Conservation (phyloP, 768 basidiomycete species). For the Mycena metata region DNA sequence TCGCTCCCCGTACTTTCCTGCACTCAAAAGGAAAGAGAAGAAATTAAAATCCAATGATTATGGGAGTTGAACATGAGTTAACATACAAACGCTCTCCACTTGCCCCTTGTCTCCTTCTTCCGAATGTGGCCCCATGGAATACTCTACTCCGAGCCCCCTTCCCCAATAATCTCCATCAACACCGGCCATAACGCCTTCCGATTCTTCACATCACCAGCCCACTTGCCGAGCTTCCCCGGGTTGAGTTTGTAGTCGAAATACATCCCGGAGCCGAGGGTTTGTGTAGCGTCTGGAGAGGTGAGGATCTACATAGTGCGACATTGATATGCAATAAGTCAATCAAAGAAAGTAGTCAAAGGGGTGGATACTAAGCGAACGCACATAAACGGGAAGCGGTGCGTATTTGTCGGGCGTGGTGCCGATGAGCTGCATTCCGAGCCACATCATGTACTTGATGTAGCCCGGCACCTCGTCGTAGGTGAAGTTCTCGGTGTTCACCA, state of each 20-base stretch:
- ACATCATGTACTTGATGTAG: not conserved
- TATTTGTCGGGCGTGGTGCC: slow-evolving; percentile 19
- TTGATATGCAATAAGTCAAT: too few species aligned
- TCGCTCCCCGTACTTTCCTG: too few species aligned
- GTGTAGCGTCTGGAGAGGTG: not conserved
- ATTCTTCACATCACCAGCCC: slow-evolving; percentile 5
- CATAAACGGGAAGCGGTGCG: slow-evolving; percentile 10
- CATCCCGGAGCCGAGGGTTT: not conserved
- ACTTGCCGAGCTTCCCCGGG: slow-evolving; percentile 5
- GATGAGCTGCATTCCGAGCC: slow-evolving; percentile 18
- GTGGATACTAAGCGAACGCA: not conserved
- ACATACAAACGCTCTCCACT: too few species aligned
- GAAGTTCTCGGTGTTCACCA: slow-evolving; percentile 16
- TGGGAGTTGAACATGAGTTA: too few species aligned
- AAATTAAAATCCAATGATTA: too few species aligned
- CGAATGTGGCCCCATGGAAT: too few species aligned
- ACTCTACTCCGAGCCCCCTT: not conserved
- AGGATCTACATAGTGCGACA: not conserved
- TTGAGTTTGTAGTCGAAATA: slow-evolving; percentile 1
- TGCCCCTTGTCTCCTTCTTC: too few species aligned
- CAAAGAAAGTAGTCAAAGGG: too few species aligned
- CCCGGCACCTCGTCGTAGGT: not conserved
- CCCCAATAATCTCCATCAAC: slow-evolving; percentile 15
- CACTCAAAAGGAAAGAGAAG: too few species aligned
- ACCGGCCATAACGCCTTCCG: slow-evolving; percentile 10